Evolutionary conservation across 2,329 filamentous ascomycete species (phyloP).

Genomic region (Gnomoniopsis sp.): DNA sequence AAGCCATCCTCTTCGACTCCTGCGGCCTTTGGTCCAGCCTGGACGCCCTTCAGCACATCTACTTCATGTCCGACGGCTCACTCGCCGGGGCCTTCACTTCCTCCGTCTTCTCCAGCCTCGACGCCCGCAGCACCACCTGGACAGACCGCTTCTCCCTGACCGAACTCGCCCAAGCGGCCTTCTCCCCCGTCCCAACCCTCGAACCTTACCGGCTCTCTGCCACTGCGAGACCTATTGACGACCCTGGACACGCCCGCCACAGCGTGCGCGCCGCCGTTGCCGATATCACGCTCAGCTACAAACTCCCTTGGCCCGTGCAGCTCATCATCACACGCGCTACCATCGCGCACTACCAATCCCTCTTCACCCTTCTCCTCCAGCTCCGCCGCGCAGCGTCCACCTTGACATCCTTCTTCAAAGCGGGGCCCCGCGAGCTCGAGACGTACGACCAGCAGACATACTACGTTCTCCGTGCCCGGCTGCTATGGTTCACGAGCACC

Average conservation of each 20-base stretch:
- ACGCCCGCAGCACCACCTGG: conserved; percentile 61
- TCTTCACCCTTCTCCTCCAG: conserved; percentile 77
- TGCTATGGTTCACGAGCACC: conserved; percentile 75
- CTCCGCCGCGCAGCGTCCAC: conserved; percentile 66
- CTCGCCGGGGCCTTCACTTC: conserved; percentile 63
- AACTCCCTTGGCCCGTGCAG: conserved; percentile 61
- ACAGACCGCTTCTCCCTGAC: conserved; percentile 79
- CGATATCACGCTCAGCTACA: conserved; percentile 63
- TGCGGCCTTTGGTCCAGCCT: conserved; percentile 67
- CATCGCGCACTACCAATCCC: conserved; percentile 63
- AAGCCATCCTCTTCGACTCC: conserved; percentile 61
- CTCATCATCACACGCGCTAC: conserved; percentile 71
- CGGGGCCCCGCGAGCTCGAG: conserved; percentile 39
- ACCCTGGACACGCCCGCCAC: conserved; percentile 44
- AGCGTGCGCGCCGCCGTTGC: conserved; percentile 62
- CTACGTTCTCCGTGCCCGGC: conserved; percentile 61
- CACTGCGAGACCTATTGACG: conserved; percentile 37
- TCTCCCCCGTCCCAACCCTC: conserved; percentile 45
- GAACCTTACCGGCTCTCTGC: conserved; percentile 63
- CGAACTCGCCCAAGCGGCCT: conserved; percentile 71
- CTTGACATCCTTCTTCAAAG: conserved; percentile 64
- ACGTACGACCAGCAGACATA: conserved; percentile 46
- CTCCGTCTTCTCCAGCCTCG: conserved; percentile 72
- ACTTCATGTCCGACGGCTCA: conserved; percentile 72
- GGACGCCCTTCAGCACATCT: conserved; percentile 66